Percentiles rank a stretch among this genome's conserved stretches.
Conservation (phyloP, 192 early-diverging fungal species). For the Funneliformis geosporum region DNA sequence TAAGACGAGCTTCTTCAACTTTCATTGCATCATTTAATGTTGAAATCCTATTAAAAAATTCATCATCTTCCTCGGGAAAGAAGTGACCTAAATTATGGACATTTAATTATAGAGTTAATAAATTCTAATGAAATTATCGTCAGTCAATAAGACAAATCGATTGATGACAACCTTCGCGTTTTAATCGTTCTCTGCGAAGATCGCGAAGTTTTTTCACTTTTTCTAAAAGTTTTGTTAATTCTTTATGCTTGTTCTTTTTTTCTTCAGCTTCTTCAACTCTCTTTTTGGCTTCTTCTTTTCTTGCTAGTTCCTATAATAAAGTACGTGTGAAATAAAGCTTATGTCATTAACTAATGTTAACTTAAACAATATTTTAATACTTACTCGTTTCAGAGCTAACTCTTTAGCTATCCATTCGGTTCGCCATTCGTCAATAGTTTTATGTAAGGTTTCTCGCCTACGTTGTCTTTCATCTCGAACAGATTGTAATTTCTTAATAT, state of each 20-base stretch:
- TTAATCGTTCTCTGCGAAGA: conserved; percentile 35
- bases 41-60: conserved; percentile 38
- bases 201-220: conserved; percentile 34
- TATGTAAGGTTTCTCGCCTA: conserved; percentile 35
- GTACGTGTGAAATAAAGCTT: conserved; percentile 6
- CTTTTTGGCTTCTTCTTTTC: conserved; percentile 28
- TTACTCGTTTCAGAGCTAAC: conserved; percentile 30
- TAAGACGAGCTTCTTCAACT: conserved; percentile 28
- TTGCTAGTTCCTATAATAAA: conserved; percentile 29
- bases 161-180: conserved; percentile 32
- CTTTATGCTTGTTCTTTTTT: conserved; percentile 34
- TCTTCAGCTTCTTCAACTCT: conserved; percentile 30
- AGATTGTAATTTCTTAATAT: conserved; percentile 34
- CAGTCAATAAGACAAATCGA: background rate
- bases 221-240: conserved; percentile 32
- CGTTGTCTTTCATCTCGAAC: conserved; percentile 34
- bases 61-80: conserved; percentile 41
- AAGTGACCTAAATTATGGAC: conserved; percentile 37
- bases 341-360: background rate
- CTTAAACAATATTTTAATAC: background rate
- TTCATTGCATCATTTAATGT: conserved; percentile 35
- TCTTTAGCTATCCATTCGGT: conserved; percentile 35
- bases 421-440: conserved; percentile 37
- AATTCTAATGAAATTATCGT: background rate
- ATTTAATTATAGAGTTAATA: background rate